These are phyloP conservation scores for Neurospora sp. DNA, from an alignment of 495 filamentous ascomycete genomes.

Conservation along the genomic window DNA sequence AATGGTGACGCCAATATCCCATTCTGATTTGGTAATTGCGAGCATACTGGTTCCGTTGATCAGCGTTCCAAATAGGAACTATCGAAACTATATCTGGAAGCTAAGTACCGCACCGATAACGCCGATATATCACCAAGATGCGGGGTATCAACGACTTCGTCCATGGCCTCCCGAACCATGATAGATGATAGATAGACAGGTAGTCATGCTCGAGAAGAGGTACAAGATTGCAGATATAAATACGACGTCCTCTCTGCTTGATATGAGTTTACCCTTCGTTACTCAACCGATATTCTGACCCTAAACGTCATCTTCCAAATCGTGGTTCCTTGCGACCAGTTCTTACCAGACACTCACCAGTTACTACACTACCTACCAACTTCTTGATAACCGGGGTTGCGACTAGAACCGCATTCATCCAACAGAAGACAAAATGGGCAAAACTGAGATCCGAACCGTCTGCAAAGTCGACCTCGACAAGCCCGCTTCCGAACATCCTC, in stretches of 20 bases:
- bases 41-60: background rate
- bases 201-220: background rate
- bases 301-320: background rate
- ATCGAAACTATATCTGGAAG: background rate
- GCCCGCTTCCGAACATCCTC: constrained; percentile 63
- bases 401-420: background rate
- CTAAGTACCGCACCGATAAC: background rate
- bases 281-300: background rate
- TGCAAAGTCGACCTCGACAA: constrained; percentile 69
- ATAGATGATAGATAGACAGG: background rate
- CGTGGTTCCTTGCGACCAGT: background rate
- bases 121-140: background rate
- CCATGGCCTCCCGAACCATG: no score
- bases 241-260: background rate
- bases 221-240: background rate
- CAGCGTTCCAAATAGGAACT: background rate
- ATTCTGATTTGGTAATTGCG: background rate
- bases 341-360: background rate
- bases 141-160: background rate
- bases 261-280: background rate
- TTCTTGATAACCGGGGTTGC: background rate
- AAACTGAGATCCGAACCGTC: constrained; percentile 52
- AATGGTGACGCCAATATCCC: background rate
- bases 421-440: constrained; percentile 15
- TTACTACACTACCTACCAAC: background rate